Percentiles rank a stretch among this genome's conserved stretches.
phyloP scores from a whole-genome alignment of 169 alveolate genomes.

The Blepharisma undulans region DNA sequence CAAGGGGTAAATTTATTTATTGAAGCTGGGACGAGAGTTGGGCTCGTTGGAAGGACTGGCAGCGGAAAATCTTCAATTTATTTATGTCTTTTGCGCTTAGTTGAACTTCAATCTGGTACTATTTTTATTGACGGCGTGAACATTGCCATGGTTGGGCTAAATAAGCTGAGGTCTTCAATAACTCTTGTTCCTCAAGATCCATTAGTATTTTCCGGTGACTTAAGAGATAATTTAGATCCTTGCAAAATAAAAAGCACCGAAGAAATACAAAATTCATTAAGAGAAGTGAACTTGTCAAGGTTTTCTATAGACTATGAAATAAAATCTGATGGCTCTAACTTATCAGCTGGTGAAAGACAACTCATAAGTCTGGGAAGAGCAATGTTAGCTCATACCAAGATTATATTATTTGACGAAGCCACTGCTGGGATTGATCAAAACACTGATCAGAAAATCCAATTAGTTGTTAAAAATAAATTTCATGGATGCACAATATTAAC shows the following conservation, averaged over 20 bases:
- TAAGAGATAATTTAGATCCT: conserved; percentile 92
- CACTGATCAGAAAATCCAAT: conserved; percentile 44
- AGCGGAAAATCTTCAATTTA: conserved; percentile 72
- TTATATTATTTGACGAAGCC: conserved; percentile 54
- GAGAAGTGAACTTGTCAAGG: conserved; percentile 60
- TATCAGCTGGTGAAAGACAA: conserved; percentile 84
- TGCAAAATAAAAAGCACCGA: conserved; percentile 71
- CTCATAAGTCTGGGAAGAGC: conserved; percentile 70
- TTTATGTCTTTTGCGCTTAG: conserved; percentile 82
- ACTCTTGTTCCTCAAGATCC: conserved; percentile 82
- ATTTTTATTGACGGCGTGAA: conserved; percentile 73
- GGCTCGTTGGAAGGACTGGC: conserved; percentile 88
- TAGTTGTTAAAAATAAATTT: conserved; percentile 31
- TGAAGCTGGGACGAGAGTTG: conserved; percentile 68
- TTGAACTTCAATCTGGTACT: conserved; percentile 73
- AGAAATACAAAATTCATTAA: conserved; percentile 71
- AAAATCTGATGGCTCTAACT: conserved; percentile 57
- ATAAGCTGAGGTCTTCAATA: conserved; percentile 59
- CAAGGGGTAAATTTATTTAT: conserved; percentile 45
- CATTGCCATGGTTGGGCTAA: conserved; percentile 57
- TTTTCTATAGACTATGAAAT: conserved; percentile 44
- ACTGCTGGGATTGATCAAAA: conserved; percentile 54
- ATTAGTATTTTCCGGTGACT: conserved; percentile 83
- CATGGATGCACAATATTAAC: conserved; percentile 56
- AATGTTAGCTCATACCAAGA: conserved; percentile 43